Base-by-base conservation (phyloP, 2,329 filamentous ascomycete genomes). In the Scedosporium dehoogii region DNA sequence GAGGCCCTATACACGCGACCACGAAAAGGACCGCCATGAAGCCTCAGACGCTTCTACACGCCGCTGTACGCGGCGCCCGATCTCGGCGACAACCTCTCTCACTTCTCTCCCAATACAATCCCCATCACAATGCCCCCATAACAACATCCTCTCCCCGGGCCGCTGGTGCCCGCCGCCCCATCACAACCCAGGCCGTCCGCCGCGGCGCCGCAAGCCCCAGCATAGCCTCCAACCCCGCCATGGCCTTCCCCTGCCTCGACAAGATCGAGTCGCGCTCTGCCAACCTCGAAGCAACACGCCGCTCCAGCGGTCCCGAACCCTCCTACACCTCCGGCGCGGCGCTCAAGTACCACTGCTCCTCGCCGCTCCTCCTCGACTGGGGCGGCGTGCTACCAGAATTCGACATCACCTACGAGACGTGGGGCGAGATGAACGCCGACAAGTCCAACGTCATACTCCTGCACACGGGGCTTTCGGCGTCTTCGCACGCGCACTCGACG, bases 401-500 rank as follows among this genome's bases (percentile, higher is more conserved):
- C 71, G 85, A 92, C 68, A 85, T 97, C 64, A 93, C 93, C 29
- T 97, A 96, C 74, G 93, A 97, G 75, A 88, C 91, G 0, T 97
- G 93, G 93, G 93, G 93, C 2, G 77, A 78, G 41, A 78, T 96
- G 72, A 96, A 96, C 70, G 76, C 80, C 18, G 86, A 92, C 74
- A 89, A 84, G 74, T 91, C 85, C 71, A 99, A 99, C 73, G 92
- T 87, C 3, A 94, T 99, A 65, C 81, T 99, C 7, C 78, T 99
- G 2, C 92, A 97, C 73, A 99, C 94, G 0, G 94, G 94, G 7
- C 81, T 99, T 4, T 97, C 92, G 0, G 94, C 94, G n/a, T 97
- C 92, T 6, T 97, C 92, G 63, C 94, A 99, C 76, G 94, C 94
- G 1, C 92, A 92, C 71, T 97, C 92, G 63, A 97, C 93, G n/a